Conservation (phyloP, 768 basidiomycete species). For the Suillus ampliporus region DNA sequence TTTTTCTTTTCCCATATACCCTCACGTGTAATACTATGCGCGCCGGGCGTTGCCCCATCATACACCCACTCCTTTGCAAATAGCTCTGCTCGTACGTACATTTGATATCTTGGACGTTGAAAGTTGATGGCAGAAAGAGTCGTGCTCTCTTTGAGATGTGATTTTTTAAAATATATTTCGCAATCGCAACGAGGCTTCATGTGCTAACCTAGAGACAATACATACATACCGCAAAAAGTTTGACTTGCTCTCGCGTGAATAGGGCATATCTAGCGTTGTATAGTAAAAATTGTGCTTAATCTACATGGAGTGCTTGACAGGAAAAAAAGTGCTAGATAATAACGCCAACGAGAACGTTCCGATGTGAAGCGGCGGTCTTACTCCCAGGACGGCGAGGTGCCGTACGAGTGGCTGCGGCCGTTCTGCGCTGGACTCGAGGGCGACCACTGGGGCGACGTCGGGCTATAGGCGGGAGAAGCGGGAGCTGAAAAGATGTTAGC, state of each 20-base stretch:
- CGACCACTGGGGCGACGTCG: slow-evolving; percentile 85
- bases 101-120: slow-evolving; percentile 20
- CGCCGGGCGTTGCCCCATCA: slow-evolving; percentile 16
- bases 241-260: too few relatives aligned
- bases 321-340: slow-evolving; percentile 27
- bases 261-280: slow-evolving; percentile 24
- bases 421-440: slow-evolving; percentile 78
- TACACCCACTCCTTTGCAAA: slow-evolving; percentile 17
- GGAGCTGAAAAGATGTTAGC: slow-evolving; percentile 54
- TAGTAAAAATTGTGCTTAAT: slow-evolving; percentile 38
- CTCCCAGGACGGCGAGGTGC: slow-evolving; percentile 59
- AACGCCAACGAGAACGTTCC: slow-evolving; percentile 16
- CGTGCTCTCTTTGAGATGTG: too few relatives aligned
- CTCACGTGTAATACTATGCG: slow-evolving; percentile 46
- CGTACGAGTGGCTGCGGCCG: slow-evolving; percentile 50
- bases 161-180: too few relatives aligned
- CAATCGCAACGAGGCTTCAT: too few relatives aligned
- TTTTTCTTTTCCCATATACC: slow-evolving; percentile 39
- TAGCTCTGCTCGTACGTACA: slow-evolving; percentile 15
- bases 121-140: neutral
- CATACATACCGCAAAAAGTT: slow-evolving; percentile 7
- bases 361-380: slow-evolving; percentile 30
- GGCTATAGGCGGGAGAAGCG: slow-evolving; percentile 86
- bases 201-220: slow-evolving; percentile 5
- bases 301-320: slow-evolving; percentile 41